phyloP scores from a whole-genome alignment of 2,329 filamentous ascomycete genomes.

The Raffaelea ambrosiae region DNA sequence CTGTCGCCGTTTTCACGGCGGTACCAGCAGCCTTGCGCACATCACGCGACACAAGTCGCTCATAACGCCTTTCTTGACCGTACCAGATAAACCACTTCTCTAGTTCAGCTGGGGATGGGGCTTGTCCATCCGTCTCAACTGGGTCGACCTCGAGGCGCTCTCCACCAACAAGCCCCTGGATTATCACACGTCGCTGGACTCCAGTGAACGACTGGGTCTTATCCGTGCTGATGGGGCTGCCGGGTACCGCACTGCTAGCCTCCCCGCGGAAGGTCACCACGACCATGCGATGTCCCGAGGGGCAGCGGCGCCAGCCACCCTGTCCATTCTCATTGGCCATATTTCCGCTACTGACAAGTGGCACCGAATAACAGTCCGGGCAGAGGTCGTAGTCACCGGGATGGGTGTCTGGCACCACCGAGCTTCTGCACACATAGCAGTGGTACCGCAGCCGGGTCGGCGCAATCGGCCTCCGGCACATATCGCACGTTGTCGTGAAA shows the following conservation, averaged over 20 bases:
- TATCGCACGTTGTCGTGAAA: conserved; percentile 69
- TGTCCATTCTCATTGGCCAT: conserved; percentile 70
- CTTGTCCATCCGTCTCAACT: conserved; percentile 7
- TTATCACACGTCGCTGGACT: conserved; percentile 59
- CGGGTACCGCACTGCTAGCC: too few relatives aligned
- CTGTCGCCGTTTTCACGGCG: conserved; percentile 5
- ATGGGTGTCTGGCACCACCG: conserved; percentile 32
- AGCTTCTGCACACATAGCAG: conserved; percentile 63
- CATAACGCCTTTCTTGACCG: conserved; percentile 27
- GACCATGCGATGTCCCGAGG: conserved; percentile 74
- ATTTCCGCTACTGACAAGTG: conserved; percentile 50
- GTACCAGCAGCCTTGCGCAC: conserved; percentile 31
- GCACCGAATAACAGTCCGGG: conserved; percentile 61
- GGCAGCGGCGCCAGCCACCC: conserved; percentile 75
- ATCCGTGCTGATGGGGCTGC: too few relatives aligned
- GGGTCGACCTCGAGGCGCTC: conserved; percentile 45
- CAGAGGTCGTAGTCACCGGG: conserved; percentile 85
- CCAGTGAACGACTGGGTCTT: conserved; percentile 33
- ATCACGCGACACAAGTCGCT: conserved; percentile 42
- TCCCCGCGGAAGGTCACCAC: conserved; percentile 64
- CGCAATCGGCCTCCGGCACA: conserved; percentile 66
- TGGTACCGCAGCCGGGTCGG: conserved; percentile 66
- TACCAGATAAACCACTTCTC: conserved; percentile 17
- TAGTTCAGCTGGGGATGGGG: not conserved
- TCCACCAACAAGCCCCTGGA: conserved; percentile 71